Evolutionary conservation across 768 basidiomycete genomes (phyloP).

Genomic region (Rhizopogon vulgaris): DNA sequence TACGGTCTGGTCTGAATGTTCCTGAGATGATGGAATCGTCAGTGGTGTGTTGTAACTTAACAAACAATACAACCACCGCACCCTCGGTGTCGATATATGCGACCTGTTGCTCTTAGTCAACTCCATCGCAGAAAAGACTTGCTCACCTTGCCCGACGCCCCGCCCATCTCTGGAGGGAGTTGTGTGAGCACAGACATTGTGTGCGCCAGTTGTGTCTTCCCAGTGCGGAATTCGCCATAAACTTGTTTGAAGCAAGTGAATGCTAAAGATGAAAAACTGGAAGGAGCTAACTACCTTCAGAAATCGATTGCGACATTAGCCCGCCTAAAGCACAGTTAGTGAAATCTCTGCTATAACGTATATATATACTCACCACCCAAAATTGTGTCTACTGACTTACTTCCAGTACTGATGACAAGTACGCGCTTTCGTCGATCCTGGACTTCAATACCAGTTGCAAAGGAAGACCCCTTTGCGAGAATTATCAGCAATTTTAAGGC

Average conservation of each 20-base stretch:
- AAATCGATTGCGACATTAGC: slow-evolving; percentile 87
- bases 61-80: slow-evolving; percentile 6
- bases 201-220: slow-evolving; percentile 93
- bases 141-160: slow-evolving; percentile 78
- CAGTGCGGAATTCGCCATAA: slow-evolving; percentile 94
- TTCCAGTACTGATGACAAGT: slow-evolving; percentile 82
- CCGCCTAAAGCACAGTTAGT: slow-evolving; percentile 48
- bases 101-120: slow-evolving; percentile 40
- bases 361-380: slow-evolving; percentile 59
- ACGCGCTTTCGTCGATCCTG: slow-evolving; percentile 81
- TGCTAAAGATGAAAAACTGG: not conserved
- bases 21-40: slow-evolving; percentile 37
- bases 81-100: slow-evolving; percentile 91
- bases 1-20: slow-evolving; percentile 93
- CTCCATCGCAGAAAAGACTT: not conserved
- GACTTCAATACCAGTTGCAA: slow-evolving; percentile 88
- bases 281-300: slow-evolving; percentile 54
- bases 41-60: slow-evolving; percentile 6
- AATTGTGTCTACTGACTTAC: slow-evolving; percentile 84
- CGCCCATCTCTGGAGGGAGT: slow-evolving; percentile 84
- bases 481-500: not conserved
- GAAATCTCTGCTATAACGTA: not conserved
- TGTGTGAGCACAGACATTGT: slow-evolving; percentile 91
- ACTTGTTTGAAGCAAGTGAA: slow-evolving; percentile 38
- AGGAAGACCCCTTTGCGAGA: slow-evolving; percentile 71